Percentiles rank a stretch among this genome's conserved stretches.
Evolutionary conservation across 2,329 filamentous ascomycete genomes (phyloP).

Genomic region (Clarireedia homoeocarpa): DNA sequence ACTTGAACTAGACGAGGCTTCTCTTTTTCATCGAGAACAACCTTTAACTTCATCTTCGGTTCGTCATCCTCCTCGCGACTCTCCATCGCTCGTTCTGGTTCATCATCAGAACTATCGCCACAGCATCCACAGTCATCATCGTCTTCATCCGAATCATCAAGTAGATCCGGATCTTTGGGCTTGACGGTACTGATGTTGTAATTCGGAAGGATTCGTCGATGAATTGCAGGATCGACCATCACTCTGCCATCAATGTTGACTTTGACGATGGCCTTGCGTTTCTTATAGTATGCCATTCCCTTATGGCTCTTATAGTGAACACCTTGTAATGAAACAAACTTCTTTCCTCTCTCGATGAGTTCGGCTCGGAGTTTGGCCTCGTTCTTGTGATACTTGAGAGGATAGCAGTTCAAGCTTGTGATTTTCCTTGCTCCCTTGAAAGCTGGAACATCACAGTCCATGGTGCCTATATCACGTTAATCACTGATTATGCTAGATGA

Average conservation of each 20-base stretch:
- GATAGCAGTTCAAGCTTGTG: slow-evolving; percentile 67
- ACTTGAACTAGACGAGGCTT: slow-evolving; percentile 44
- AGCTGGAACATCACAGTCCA: slow-evolving; percentile 59
- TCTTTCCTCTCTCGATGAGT: slow-evolving; percentile 74
- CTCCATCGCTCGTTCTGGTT: slow-evolving; percentile 26
- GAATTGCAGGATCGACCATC: slow-evolving; percentile 80
- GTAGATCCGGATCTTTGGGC: slow-evolving; percentile 58
- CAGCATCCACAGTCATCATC: slow-evolving; percentile 33
- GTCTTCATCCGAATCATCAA: slow-evolving; percentile 41
- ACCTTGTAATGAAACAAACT: slow-evolving; percentile 72
- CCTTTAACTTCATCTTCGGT: slow-evolving; percentile 30
- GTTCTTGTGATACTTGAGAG: slow-evolving; percentile 72
- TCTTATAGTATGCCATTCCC: slow-evolving; percentile 78
- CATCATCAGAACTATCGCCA: slow-evolving; percentile 28
- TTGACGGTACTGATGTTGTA: slow-evolving; percentile 70
- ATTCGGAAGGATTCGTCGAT: slow-evolving; percentile 79
- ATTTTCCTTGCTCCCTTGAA: slow-evolving; percentile 83
- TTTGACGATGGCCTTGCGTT: slow-evolving; percentile 66
- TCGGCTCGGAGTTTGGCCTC: slow-evolving; percentile 54
- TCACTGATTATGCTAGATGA: neutral
- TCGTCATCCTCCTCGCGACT: slow-evolving; percentile 22
- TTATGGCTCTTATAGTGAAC: slow-evolving; percentile 78
- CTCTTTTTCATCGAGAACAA: slow-evolving; percentile 40
- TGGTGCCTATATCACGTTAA: slow-evolving; percentile 33
- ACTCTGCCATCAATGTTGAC: slow-evolving; percentile 81